Evolutionary conservation across 371 early-diverging fungal genomes (phyloP).

Genomic region (Mucor saturninus): DNA sequence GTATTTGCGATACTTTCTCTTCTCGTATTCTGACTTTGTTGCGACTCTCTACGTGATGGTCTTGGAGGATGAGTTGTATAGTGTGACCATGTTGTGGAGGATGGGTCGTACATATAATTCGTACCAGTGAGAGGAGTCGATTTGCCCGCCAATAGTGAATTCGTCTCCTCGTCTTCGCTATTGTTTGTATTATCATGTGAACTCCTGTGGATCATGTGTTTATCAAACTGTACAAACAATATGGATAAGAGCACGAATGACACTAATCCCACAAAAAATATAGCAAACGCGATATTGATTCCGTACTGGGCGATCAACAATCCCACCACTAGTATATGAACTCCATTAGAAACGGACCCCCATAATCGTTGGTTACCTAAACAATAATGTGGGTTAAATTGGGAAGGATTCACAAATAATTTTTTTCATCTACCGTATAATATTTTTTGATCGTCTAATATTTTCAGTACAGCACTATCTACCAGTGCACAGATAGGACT

Average conservation of each 20-base stretch:
- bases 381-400: constrained; percentile 10
- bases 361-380: constrained; percentile 48
- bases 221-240: constrained; percentile 11
- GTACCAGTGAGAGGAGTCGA: not conserved
- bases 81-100: constrained; percentile 5
- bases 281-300: constrained; percentile 33
- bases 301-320: constrained; percentile 29
- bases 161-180: not conserved
- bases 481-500: constrained; percentile 38
- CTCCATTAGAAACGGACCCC: constrained; percentile 46
- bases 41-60: not conserved
- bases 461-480: constrained; percentile 45
- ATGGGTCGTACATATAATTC: constrained; percentile 10
- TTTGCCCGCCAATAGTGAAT: constrained; percentile 5
- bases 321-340: constrained; percentile 39
- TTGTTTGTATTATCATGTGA: constrained; percentile 2
- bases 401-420: not conserved
- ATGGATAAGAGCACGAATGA: constrained; percentile 21
- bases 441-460: constrained; percentile 40
- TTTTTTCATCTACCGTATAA: constrained; percentile 37
- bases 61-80: not conserved
- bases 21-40: not conserved
- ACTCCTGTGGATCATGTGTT: constrained; percentile 7
- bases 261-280: constrained; percentile 35
- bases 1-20: constrained; percentile 10